Base-by-base conservation (phyloP, 2,329 filamentous ascomycete species). In the Epichloe festucae region DNA sequence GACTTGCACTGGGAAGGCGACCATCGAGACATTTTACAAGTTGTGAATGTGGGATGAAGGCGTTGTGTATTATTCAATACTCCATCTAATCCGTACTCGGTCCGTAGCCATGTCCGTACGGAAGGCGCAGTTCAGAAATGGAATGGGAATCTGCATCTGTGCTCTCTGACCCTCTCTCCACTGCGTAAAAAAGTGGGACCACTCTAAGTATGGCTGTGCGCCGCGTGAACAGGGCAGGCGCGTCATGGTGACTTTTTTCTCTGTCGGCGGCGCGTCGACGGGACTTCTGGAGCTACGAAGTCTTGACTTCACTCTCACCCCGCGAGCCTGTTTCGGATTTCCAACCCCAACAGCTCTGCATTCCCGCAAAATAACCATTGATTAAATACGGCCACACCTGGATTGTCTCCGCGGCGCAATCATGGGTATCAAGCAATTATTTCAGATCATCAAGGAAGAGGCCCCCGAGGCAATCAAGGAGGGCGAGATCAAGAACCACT, bases 401-500 rank as follows among this genome's bases (percentile, higher is more conserved):
- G 3, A 38, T 15, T 21, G 21, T 19, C 14, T 21, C 45, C 5
- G 46, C 43, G 23, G 41, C 48, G 60, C 60, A 58, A 73, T 58
- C 41, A 82, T 81, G 76, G 76, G 79, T 68, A 84, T 84, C 60
- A 84, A 83, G 75, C 81, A 87, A 61, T 78, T 93, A 43, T 89
- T 84, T 67, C 77, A 81, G 58, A 84, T 93, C 67, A 89, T 93
- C 70, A 85, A 87, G 63, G 90, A 96, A 65, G 86, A 97, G 73
- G 87, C 89, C 58, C 93, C 93, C n/a, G 87, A 90, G 71, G 86
- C 93, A 36, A 81, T 96, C 76, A 97, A 96, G 70, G 85, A 89
- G 64, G 89, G 93, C 54, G 93, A 98, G 65, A 98, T 98, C 76
- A 98, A 98, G 73, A 91, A 91, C 61, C 93, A 98, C 59, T 98